A percentile compares a stretch with the other conserved stretches of the same genome.
Evolutionary conservation across 176 grass and related monocot species (phyloP).

Genomic region (bread wheat (Triticum aestivum)): DNA sequence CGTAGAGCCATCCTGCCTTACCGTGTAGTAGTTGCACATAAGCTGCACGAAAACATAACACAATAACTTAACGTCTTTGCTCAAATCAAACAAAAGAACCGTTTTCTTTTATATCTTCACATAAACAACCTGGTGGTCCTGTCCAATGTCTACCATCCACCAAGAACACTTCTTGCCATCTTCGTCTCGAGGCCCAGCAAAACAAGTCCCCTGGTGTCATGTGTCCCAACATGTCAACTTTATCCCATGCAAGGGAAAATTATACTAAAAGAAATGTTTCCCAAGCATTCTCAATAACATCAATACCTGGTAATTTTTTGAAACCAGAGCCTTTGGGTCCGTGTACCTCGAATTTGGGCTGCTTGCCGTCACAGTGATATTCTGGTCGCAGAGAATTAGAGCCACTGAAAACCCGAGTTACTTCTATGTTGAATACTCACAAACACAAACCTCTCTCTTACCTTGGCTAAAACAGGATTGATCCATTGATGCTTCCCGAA

Average conservation of each 20-base stretch:
- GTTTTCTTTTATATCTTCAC: background rate
- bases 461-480: constrained; percentile 94
- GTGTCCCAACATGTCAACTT: constrained; percentile 25
- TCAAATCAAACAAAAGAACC: background rate
- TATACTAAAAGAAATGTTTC: background rate
- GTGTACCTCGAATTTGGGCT: constrained; percentile 91
- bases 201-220: constrained; percentile 72
- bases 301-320: constrained; percentile 83
- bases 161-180: constrained; percentile 72
- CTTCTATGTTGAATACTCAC: background rate
- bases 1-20: constrained; percentile 88
- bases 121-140: constrained; percentile 68
- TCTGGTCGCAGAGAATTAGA: constrained; percentile 48
- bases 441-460: constrained; percentile 30
- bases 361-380: constrained; percentile 78
- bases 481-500: constrained; percentile 92
- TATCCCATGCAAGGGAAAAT: background rate
- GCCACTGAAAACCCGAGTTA: constrained; percentile 5
- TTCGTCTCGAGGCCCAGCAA: constrained; percentile 75
- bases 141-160: constrained; percentile 96
- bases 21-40: constrained; percentile 94
- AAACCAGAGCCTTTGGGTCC: constrained; percentile 89
- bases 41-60: constrained; percentile 39
- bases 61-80: background rate
- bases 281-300: constrained; percentile 10